Evolutionary conservation across 306 rosid genomes (phyloP), one percentile per base, ranked within the genome.

Genomic region (Abrus precatorius): DNA sequence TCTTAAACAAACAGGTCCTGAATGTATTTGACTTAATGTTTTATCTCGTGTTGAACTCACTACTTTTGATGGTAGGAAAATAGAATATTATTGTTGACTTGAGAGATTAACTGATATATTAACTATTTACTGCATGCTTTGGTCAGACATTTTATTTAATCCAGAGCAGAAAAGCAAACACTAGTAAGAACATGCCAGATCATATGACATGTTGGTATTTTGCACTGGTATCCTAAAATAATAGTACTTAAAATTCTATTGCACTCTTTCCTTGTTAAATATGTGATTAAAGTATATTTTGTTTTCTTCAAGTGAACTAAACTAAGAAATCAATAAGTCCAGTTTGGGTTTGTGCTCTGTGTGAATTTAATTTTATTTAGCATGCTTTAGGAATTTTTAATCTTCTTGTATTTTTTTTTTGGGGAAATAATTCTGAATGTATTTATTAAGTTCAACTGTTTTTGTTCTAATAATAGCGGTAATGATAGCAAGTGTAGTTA

Each of bases 401-500:
- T 80, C 28, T 13, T 52, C n/a, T 20, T 69, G 8, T 62, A 52
- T 62, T 71, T 52, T 56, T 13, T 43, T 29, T 50, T 7, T 28
- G 29, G 40, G 54, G n/a, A 20, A 45, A 44, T 64, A 30, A 41
- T 20, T 66, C 14, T 41, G 36, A 43, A 66, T 43, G 52, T 41
- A 5, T 14, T 65, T 29, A 48, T 12, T 9, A 76, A 32, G 53
- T 67, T 79, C 38, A 63, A 43, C 48, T 50, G 66, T 50, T 73
- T 61, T 45, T 33, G 8, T 27, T 72, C 49, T 44, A 9, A 69
- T 49, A 32, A 59, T 76, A 29, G 82, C 56, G 38, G 30, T 74
- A 69, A 20, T 45, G 55, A 20, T 63, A 20, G 72, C 50, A 73
- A 74, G 57, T 77, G 60, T 67, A 61, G 73, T 76, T 43, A n/a